A percentile compares a stretch with the other conserved stretches of the same genome.
Conservation (phyloP, 176 grass and related monocot species). For the Oryza nivara region DNA sequence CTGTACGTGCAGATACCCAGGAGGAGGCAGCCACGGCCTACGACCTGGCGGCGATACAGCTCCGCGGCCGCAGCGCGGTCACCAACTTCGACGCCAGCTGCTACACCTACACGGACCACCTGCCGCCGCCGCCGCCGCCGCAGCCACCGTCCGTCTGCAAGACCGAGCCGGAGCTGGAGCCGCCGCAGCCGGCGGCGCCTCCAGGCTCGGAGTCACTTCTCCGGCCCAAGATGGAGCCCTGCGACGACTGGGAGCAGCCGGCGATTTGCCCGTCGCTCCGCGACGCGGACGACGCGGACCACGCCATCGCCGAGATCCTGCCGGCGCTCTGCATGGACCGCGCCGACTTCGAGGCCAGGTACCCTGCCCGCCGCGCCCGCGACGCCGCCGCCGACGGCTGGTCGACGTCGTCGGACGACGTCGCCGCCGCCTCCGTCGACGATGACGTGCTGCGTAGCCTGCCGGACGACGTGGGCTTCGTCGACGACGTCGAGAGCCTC, state of each 20-base stretch:
- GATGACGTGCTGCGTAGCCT: slow-evolving; percentile 29
- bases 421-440: neutral
- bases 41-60: slow-evolving; percentile 55
- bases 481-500: slow-evolving; percentile 55
- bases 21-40: slow-evolving; percentile 72
- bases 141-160: neutral
- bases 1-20: slow-evolving; percentile 45
- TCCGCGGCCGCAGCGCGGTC: slow-evolving; percentile 58
- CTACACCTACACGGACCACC: slow-evolving; percentile 46
- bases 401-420: neutral
- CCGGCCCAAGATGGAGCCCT: neutral
- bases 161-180: neutral
- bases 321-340: slow-evolving; percentile 48
- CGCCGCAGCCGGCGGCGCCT: neutral
- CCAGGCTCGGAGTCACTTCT: neutral
- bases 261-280: slow-evolving; percentile 12
- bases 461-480: slow-evolving; percentile 36
- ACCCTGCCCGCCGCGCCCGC: slow-evolving; percentile 38
- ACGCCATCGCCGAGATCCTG: slow-evolving; percentile 54
- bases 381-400: neutral
- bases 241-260: neutral
- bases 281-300: slow-evolving; percentile 43
- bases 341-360: slow-evolving; percentile 50
- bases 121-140: neutral
- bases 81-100: slow-evolving; percentile 69